These are phyloP conservation scores for Cornus controversa DNA, from an alignment of 148 eudicot genomes.

Conservation along the genomic window DNA sequence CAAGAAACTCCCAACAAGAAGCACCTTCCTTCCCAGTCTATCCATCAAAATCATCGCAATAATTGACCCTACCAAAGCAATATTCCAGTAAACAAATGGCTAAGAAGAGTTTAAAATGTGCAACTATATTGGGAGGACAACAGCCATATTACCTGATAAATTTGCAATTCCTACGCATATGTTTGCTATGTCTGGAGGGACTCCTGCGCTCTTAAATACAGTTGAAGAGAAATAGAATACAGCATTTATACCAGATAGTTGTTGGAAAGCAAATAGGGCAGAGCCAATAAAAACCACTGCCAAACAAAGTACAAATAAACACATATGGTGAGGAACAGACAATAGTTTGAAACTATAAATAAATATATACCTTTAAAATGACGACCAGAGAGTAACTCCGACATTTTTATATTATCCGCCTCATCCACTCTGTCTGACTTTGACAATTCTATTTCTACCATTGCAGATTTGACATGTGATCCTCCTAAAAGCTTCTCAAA, in stretches of 20 bases:
- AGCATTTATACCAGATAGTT: constrained; percentile 90
- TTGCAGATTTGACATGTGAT: constrained; percentile 62
- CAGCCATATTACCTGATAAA: constrained; percentile 48
- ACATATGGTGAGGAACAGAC: no score
- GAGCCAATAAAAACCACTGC: constrained; percentile 88
- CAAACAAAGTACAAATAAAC: constrained; percentile 24
- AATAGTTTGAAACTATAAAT: neutral
- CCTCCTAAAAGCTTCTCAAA: constrained; percentile 72
- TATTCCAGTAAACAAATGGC: neutral
- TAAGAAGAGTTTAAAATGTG: neutral
- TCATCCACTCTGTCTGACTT: constrained; percentile 73
- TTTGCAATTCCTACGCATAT: constrained; percentile 67
- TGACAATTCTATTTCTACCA: constrained; percentile 71
- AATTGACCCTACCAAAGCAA: constrained; percentile 54
- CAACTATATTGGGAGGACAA: neutral
- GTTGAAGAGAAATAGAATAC: constrained; percentile 91
- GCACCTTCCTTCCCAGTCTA: constrained; percentile 81
- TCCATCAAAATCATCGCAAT: constrained; percentile 81
- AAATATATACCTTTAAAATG: constrained; percentile 47
- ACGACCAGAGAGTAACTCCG: constrained; percentile 67
- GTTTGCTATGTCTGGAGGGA: constrained; percentile 70
- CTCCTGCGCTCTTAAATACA: constrained; percentile 77
- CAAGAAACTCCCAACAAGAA: constrained; percentile 75
- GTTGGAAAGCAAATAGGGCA: constrained; percentile 78
- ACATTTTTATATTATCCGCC: constrained; percentile 47